Evolutionary conservation across 83 land plant species (phyloP), one percentile per base, ranked within the genome.

Genomic region (Picea abies): DNA sequence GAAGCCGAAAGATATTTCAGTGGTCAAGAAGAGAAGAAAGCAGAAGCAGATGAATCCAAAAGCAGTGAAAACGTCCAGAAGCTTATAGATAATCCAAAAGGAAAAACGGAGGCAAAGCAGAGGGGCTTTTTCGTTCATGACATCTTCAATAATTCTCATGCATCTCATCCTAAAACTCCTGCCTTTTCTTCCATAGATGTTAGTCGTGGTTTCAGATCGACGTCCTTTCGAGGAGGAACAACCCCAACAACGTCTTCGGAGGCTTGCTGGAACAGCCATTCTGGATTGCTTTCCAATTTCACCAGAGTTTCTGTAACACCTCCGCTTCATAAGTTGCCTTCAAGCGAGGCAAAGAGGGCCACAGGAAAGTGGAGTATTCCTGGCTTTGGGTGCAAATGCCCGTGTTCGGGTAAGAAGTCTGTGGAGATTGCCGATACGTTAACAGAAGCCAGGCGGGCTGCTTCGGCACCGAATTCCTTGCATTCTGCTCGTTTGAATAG

Each of bases 211-310:
- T 84, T 77, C 76, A 63, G 84, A 11, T 63, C 87, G 16, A 61
- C 68, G 12, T 86, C 86, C 26, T 86, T 87, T 66, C 71, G 65
- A 35, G 85, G 65, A 60, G 12, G 44, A 4, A 61, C 90, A 0
- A 88, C 90, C 2, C 89, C 92, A 0, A 90, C 89, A 4, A 85
- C 89, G 8, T 88, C 90, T 2, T 92, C 94, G 0, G 92, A 92
- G 81, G 94, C 88, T 23, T 88, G 92, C 71, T 92, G 92, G 92
- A 92, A 92, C 73, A 92, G 91, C 91, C 94, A 84, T 62, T 80
- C 91, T 2, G 92, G 90, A 10, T 84, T 92, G 22, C 83, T 92
- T 20, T 60, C 83, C 11, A 77, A 81, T 9, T 86, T 81, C 0
- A 63, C 84, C 5, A 65, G 88, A 15, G 25, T 14, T 15, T 67